These are phyloP conservation scores for Candida alai DNA, from an alignment of 805 yeast genomes.

Conservation along the genomic window DNA sequence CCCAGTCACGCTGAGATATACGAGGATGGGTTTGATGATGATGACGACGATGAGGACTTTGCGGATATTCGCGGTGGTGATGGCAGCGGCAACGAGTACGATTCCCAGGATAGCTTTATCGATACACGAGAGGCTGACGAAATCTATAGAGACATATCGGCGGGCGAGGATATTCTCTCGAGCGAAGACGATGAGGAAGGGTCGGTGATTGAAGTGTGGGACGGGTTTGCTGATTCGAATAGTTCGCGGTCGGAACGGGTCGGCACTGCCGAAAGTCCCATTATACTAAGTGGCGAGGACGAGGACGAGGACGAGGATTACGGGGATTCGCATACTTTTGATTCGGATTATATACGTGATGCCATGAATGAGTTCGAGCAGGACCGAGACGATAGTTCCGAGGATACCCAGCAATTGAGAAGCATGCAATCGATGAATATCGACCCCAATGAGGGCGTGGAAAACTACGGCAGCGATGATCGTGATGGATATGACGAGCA, in stretches of 20 bases:
- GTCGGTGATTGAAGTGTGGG: slow-evolving; percentile 1
- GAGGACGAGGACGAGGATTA: slow-evolving; percentile 4
- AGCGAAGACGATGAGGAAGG: slow-evolving; percentile 8
- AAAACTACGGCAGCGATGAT: too few species aligned
- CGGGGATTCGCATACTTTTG: too few species aligned
- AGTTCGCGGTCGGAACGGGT: neutral
- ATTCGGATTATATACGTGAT: slow-evolving; percentile 19
- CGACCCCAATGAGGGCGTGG: too few species aligned
- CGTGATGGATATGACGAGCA: too few species aligned
- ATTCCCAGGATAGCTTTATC: slow-evolving; percentile 31
- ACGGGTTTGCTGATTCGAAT: too few species aligned
- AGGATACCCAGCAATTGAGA: too few species aligned
- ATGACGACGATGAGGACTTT: slow-evolving; percentile 27
- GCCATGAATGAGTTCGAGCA: slow-evolving; percentile 25
- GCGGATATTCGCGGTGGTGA: slow-evolving; percentile 11
- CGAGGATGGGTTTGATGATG: slow-evolving; percentile 34
- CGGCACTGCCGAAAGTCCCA: neutral
- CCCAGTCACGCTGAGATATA: slow-evolving; percentile 29
- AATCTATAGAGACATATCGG: slow-evolving; percentile 17
- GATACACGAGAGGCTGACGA: slow-evolving; percentile 22
- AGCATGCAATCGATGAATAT: too few species aligned
- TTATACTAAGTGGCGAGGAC: slow-evolving; percentile 3
- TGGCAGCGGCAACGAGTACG: slow-evolving; percentile 19
- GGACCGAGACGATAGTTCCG: slow-evolving; percentile 9
- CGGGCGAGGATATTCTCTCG: slow-evolving; percentile 13